Conservation (phyloP, 208 protist species). For the Leishmania guyanensis region DNA sequence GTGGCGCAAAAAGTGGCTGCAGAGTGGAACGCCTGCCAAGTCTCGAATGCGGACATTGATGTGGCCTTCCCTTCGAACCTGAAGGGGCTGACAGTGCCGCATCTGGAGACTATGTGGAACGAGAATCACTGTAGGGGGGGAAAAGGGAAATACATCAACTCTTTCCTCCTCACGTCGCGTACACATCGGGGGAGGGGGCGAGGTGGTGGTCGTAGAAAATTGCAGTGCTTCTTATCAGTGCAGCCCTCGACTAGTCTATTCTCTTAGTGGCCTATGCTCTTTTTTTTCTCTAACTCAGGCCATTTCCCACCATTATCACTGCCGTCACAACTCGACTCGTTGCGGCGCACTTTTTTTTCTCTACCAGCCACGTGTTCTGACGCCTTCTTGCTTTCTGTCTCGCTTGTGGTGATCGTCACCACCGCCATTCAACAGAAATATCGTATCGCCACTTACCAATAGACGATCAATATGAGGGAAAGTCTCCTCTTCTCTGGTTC, state of each 20-base stretch:
- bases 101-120: not conserved
- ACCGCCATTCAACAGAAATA: too few species aligned
- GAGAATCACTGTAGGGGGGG: not conserved
- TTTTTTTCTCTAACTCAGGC: not conserved
- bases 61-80: not conserved
- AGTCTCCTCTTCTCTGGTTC: constrained; percentile 8
- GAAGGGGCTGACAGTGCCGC: not conserved
- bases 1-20: not conserved
- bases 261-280: not conserved
- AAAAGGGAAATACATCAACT: not conserved
- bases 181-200: not conserved
- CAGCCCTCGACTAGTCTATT: not conserved
- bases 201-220: not conserved
- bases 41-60: not conserved
- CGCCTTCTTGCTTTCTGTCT: not conserved
- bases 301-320: not conserved
- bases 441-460: not conserved
- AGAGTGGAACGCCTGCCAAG: not conserved
- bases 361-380: not conserved
- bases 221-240: not conserved
- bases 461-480: not conserved
- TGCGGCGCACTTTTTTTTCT: not conserved
- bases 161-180: not conserved
- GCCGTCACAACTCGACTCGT: not conserved
- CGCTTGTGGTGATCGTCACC: not conserved